Base-by-base conservation (phyloP, 1,284 basidiomycete species). In the Mycosarcoma maydis region DNA sequence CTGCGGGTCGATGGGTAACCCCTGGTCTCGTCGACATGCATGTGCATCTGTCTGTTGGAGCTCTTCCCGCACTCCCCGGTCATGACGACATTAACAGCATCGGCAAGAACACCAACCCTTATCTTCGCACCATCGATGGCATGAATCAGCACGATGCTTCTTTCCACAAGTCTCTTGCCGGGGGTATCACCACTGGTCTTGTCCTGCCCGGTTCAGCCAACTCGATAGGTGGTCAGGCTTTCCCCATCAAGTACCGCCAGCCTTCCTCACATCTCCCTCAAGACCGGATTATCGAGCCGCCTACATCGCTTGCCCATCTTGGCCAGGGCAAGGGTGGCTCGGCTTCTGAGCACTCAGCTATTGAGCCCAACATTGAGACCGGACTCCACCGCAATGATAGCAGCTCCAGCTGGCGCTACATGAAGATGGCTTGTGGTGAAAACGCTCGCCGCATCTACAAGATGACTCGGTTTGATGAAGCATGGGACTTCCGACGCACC, bases 11-110 rank as follows among this genome's bases (percentile, higher is more conserved):
- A 26, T 77, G 76, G 80, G 49, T 78, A 3, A 81, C 79, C 19
- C 79, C 64, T 17, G 82, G 87, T 14, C 86, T 90, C 46, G 88
- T 92, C 33, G 90, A 92, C 77, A 83, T 92, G 62, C 89, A 94
- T 82, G 90, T 90, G 2, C 92, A 93, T 77, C 82, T 92, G 19
- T 92, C 90, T 6, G 72, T 73, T 1, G 48, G 55, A 5, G 52
- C 57, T 2, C 22, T 75, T 37, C 71, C 74, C 14, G 16, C 37
- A 10, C 45, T 75, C 10, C 33, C 37, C 83, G 88, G 87, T 17
- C 83, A 86, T 8, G 70, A 83, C 38, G 88, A 89, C 73, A 81
- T 84, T 84, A 88, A 69, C 54, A 73, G 66, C 41, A 54, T 48
- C 40, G 52, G 53, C 39, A 88, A 87, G 0, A 87, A 88, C 8